A percentile compares a stretch with the other conserved stretches of the same genome.
Evolutionary conservation across 305 asterid species (phyloP).

Genomic region (Plantago lanceolata): DNA sequence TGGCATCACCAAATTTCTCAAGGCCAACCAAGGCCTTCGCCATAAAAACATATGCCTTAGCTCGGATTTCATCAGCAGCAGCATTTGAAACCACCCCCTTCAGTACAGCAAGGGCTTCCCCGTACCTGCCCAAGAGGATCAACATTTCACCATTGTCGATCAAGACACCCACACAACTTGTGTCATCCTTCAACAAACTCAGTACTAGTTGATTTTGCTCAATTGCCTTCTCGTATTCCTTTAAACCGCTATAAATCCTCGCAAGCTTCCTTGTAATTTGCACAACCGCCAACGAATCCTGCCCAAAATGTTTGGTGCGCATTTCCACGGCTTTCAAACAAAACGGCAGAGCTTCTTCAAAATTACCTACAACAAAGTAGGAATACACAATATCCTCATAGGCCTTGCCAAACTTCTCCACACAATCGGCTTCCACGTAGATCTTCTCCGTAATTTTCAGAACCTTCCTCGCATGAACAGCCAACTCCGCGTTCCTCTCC

Average conservation of each 20-base stretch:
- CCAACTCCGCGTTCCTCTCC: too few relatives aligned
- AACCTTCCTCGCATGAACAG: background rate
- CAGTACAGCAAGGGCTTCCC: background rate
- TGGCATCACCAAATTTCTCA: too few relatives aligned
- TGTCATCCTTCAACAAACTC: background rate
- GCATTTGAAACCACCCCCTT: background rate
- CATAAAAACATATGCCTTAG: background rate
- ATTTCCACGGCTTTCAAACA: background rate
- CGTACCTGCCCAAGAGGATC: background rate
- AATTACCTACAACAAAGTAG: background rate
- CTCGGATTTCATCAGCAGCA: background rate
- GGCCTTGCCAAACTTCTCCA: background rate
- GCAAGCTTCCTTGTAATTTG: background rate
- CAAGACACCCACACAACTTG: background rate
- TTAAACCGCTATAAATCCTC: background rate
- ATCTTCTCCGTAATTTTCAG: background rate
- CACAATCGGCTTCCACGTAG: background rate
- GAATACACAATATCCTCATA: background rate
- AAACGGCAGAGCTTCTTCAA: constrained; percentile 3
- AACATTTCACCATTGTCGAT: background rate
- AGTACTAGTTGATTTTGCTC: background rate
- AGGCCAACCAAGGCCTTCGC: too few relatives aligned
- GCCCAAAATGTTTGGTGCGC: background rate
- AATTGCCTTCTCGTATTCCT: background rate
- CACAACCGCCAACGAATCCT: background rate